Evolutionary conservation across 2,329 filamentous ascomycete species (phyloP).

Genomic region (Paraphaeosphaeria minitans): DNA sequence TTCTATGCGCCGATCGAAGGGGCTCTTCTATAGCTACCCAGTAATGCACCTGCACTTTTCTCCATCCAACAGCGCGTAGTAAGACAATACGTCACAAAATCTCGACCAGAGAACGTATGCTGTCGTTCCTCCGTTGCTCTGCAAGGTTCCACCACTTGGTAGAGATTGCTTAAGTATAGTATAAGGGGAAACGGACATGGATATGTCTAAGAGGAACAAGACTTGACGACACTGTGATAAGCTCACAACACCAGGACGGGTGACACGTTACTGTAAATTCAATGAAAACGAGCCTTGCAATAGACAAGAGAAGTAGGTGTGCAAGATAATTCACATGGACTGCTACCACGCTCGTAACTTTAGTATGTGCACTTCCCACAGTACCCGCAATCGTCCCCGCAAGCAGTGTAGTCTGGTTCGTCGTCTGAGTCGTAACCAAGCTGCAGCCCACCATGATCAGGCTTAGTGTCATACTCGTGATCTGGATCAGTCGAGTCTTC

Average conservation of each 20-base stretch:
- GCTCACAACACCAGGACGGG: neutral
- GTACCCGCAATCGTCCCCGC: conserved; percentile 43
- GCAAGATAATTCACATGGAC: neutral
- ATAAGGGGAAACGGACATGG: no score
- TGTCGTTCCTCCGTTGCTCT: conserved; percentile 4
- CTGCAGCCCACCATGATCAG: conserved; percentile 7
- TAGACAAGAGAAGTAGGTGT: neutral
- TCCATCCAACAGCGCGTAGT: neutral
- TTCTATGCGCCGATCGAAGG: conserved; percentile 1
- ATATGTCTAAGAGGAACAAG: neutral
- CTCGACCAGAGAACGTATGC: neutral
- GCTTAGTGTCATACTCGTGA: neutral
- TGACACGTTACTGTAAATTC: neutral
- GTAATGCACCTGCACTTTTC: neutral
- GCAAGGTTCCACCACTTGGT: conserved; percentile 1
- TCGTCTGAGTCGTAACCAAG: conserved; percentile 19
- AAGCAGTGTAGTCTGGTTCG: conserved; percentile 43
- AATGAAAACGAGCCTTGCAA: neutral
- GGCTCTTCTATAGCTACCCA: neutral
- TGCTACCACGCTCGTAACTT: neutral
- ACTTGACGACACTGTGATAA: neutral
- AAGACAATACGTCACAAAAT: neutral
- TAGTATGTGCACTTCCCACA: conserved; percentile 45
- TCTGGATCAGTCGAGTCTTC: neutral
- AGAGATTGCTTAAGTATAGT: neutral